phyloP scores from a whole-genome alignment of 345 rosid genomes.

The Clarkia xantiana region DNA sequence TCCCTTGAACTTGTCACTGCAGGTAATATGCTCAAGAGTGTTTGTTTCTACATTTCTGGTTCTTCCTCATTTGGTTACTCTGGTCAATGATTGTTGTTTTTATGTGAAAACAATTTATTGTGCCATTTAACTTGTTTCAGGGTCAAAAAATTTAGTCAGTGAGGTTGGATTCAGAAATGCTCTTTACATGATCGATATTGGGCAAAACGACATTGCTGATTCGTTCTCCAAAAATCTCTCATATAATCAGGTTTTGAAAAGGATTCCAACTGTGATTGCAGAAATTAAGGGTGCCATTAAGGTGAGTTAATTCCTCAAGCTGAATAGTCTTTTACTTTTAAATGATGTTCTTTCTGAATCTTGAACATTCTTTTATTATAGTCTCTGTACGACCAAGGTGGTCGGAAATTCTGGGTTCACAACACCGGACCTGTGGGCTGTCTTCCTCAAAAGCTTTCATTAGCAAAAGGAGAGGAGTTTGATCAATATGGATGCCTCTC shows the following conservation, averaged over 20 bases:
- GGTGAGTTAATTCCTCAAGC: conserved; percentile 19
- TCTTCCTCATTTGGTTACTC: too few relatives aligned
- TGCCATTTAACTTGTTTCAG: conserved; percentile 11
- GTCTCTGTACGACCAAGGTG: conserved; percentile 50
- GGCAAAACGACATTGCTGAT: conserved; percentile 70
- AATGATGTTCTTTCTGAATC: neutral
- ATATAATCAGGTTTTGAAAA: conserved; percentile 27
- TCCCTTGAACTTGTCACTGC: conserved; percentile 39
- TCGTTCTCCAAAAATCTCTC: conserved; percentile 50
- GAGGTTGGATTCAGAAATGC: conserved; percentile 48
- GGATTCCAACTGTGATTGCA: conserved; percentile 35
- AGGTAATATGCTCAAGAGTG: conserved; percentile 11
- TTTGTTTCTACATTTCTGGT: too few relatives aligned
- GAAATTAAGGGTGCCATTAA: conserved; percentile 49
- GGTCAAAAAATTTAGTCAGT: conserved; percentile 24
- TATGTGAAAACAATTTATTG: too few relatives aligned
- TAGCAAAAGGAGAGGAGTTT: conserved; percentile 24
- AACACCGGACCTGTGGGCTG: conserved; percentile 90
- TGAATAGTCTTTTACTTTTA: neutral
- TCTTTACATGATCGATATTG: conserved; percentile 72
- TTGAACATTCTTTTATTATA: conserved; percentile 5
- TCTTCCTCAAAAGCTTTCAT: conserved; percentile 66
- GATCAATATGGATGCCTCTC: conserved; percentile 49
- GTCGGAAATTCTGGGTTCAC: conserved; percentile 78
- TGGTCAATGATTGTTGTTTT: too few relatives aligned